Conservation (phyloP, 768 basidiomycete genomes). For the Boletus vermiculosoides region DNA sequence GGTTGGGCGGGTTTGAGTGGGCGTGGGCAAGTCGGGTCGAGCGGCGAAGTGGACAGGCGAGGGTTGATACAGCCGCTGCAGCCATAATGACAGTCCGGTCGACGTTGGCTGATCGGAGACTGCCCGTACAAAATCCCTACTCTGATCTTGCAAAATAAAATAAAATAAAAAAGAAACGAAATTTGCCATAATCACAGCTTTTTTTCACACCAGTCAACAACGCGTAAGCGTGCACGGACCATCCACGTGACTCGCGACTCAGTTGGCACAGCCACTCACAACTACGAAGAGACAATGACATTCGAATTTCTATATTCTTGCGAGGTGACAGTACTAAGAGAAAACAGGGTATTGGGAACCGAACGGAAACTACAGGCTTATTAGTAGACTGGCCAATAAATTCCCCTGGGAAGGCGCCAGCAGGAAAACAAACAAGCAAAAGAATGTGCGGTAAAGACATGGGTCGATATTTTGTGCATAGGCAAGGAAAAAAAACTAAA, state of each 20-base stretch:
- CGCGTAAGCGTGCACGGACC: slow-evolving; percentile 28
- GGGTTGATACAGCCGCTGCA: slow-evolving; percentile 27
- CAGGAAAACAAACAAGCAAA: slow-evolving; percentile 1
- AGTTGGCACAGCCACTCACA: no score
- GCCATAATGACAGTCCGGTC: slow-evolving; percentile 26
- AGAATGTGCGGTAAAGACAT: slow-evolving; percentile 10
- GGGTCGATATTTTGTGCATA: not conserved
- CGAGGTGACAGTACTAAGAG: no score
- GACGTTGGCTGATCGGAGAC: slow-evolving; percentile 18
- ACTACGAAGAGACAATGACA: no score
- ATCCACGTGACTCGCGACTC: slow-evolving; percentile 22
- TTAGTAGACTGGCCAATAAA: not conserved
- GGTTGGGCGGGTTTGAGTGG: slow-evolving; percentile 5
- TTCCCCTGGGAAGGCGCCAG: slow-evolving; percentile 1
- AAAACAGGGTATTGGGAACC: not conserved
- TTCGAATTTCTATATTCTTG: no score
- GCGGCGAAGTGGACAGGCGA: slow-evolving; percentile 32
- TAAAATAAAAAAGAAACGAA: not conserved
- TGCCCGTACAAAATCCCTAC: not conserved
- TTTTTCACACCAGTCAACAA: slow-evolving; percentile 16
- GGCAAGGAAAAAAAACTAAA: not conserved
- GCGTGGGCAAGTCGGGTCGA: slow-evolving; percentile 29
- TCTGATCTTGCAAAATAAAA: not conserved
- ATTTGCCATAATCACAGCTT: not conserved
- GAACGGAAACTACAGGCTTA: slow-evolving; percentile 1